Evolutionary conservation across 2,329 filamentous ascomycete genomes (phyloP).

Genomic region (Raffaelea ambrosiae): DNA sequence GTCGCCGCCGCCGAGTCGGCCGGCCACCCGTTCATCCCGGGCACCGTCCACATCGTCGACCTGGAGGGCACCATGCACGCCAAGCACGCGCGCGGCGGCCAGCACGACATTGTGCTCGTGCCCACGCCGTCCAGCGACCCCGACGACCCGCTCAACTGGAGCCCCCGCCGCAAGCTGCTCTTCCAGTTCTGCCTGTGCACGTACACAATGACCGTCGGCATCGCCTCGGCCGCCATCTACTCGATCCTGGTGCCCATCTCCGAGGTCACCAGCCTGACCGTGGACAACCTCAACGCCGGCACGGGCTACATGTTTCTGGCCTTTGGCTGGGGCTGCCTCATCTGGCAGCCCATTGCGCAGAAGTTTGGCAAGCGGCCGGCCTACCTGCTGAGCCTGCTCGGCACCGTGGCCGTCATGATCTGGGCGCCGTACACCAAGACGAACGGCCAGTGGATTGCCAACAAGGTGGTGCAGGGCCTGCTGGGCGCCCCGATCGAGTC

Average conservation of each 20-base stretch:
- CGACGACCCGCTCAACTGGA: slow-evolving; percentile 46
- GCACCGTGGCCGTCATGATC: slow-evolving; percentile 12
- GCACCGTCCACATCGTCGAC: slow-evolving; percentile 33
- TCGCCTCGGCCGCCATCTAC: slow-evolving; percentile 37
- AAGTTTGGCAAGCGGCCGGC: slow-evolving; percentile 28
- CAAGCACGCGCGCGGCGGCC: slow-evolving; percentile 23
- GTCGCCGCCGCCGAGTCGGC: too few relatives aligned
- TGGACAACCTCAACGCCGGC: slow-evolving; percentile 37
- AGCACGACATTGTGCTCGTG: slow-evolving; percentile 30
- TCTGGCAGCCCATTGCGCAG: slow-evolving; percentile 38
- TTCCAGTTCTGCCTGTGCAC: slow-evolving; percentile 18
- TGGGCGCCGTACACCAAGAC: slow-evolving; percentile 29
- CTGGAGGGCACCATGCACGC: slow-evolving; percentile 17
- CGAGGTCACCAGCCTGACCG: slow-evolving; percentile 32
- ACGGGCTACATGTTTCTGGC: slow-evolving; percentile 38
- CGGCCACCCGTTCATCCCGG: slow-evolving; percentile 16
- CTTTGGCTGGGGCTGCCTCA: slow-evolving; percentile 32
- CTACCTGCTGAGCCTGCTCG: slow-evolving; percentile 17
- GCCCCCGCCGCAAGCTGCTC: slow-evolving; percentile 38
- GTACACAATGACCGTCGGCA: slow-evolving; percentile 37
- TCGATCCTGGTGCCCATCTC: slow-evolving; percentile 39
- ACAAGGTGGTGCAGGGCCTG: slow-evolving; percentile 33
- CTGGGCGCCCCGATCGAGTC: slow-evolving; percentile 36
- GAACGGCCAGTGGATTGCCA: slow-evolving; percentile 33
- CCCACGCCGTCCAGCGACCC: slow-evolving; percentile 30